Percentiles rank a stretch among this genome's conserved stretches.
Conservation (phyloP, 805 yeast species). For the Yamadazyma sp. region DNA sequence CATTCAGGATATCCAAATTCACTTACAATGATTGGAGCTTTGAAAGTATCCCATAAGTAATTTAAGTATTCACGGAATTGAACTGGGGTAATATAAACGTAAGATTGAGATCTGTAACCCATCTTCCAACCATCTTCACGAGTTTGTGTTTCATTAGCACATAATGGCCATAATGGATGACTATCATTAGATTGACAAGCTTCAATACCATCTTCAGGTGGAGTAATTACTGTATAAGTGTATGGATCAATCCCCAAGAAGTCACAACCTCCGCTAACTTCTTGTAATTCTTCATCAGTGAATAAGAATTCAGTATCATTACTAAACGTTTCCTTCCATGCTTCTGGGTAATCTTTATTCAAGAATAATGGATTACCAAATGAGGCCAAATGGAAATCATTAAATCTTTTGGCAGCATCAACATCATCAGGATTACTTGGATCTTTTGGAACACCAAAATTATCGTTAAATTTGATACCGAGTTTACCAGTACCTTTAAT, state of each 20-base stretch:
- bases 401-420: slow-evolving; percentile 22
- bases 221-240: slow-evolving; percentile 19
- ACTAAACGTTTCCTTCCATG: slow-evolving; percentile 17
- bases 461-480: slow-evolving; percentile 24
- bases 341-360: slow-evolving; percentile 27
- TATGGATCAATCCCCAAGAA: slow-evolving; percentile 33
- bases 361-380: slow-evolving; percentile 28
- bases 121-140: slow-evolving; percentile 18
- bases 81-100: slow-evolving; percentile 21
- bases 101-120: slow-evolving; percentile 20
- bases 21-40: slow-evolving; percentile 24
- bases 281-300: slow-evolving; percentile 21
- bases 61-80: slow-evolving; percentile 24
- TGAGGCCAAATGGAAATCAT: slow-evolving; percentile 22
- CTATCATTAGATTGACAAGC: slow-evolving; percentile 19
- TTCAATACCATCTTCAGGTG: slow-evolving; percentile 21
- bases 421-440: slow-evolving; percentile 18
- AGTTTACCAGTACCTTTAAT: slow-evolving; percentile 20
- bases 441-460: slow-evolving; percentile 25
- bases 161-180: slow-evolving; percentile 23
- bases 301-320: slow-evolving; percentile 16
- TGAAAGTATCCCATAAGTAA: slow-evolving; percentile 21
- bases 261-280: slow-evolving; percentile 22
- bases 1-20: slow-evolving; percentile 34
- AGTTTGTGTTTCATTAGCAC: slow-evolving; percentile 16